Evolutionary conservation across 2,329 filamentous ascomycete species (phyloP), one percentile per base, ranked within the genome.

Genomic region (Arthrobotrys pseudoclavata): DNA sequence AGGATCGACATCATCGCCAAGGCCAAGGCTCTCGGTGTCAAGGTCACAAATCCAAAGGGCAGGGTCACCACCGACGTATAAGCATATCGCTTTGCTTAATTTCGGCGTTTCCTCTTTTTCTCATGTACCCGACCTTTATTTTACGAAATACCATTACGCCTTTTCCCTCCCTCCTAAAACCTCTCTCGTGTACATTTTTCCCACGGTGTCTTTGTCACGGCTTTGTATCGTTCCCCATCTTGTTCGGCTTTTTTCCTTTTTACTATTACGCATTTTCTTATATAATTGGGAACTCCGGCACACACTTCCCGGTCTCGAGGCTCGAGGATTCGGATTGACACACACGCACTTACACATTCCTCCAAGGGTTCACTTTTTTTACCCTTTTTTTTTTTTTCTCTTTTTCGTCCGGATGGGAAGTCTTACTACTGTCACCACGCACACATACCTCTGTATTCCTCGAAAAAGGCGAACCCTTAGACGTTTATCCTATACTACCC

Each of bases 1-100:
- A 91, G 96, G 87, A 91, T 99, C 87, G 94, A 97, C 84, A 99
- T 99, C 87, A 91, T 99, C 84, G 89, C 93, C 85, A 92, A 95
- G 86, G 96, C 96, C 82, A 98, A 98, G 92, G 91, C 97, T 87
- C 88, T 99, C 85, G 93, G 94, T 85, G 96, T 99, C 86, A 99
- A 99, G 92, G 95, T 99, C 86, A 99, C 96, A 85, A 99, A 99
- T 90, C 87, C 93, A 87, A 97, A 97, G 92, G 96, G 94, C 85
- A 96, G 95, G 90, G 92, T 99, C 86, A 97, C 95, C 84, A 97
- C 94, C 83, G 96, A 99, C 91, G 88, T 91, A 84, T 92, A 90
- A 89, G 69, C 70, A 34, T 64, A 29, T 60, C 57, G 45, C 29
- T 60, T 45, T 34, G 37, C 42, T 52, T 15, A 26, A 61, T 34